Conservation (phyloP, 768 basidiomycete genomes). For the Chalciporus sphaerocephalus region DNA sequence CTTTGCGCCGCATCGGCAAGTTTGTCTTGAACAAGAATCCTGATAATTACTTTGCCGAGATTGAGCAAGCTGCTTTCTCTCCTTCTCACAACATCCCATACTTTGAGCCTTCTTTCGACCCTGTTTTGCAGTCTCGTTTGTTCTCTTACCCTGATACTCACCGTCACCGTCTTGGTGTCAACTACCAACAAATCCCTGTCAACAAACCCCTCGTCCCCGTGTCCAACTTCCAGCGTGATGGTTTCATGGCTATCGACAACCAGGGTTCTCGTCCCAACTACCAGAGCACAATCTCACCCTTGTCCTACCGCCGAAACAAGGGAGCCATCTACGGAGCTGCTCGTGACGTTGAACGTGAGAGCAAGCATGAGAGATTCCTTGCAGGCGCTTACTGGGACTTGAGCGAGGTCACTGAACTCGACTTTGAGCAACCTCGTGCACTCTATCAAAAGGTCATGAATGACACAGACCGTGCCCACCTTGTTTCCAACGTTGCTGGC, state of each 20-base stretch:
- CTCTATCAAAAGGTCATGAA: constrained; percentile 67
- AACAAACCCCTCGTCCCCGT: constrained; percentile 73
- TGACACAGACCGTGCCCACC: constrained; percentile 54
- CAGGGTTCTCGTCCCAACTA: constrained; percentile 89
- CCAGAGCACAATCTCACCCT: constrained; percentile 69
- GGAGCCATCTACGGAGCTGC: constrained; percentile 41
- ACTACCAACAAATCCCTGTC: constrained; percentile 85
- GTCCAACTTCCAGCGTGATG: constrained; percentile 93
- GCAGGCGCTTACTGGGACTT: constrained; percentile 66
- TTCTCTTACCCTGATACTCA: constrained; percentile 94
- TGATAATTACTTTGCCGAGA: constrained; percentile 90
- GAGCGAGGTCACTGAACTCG: constrained; percentile 75
- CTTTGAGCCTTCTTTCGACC: constrained; percentile 87
- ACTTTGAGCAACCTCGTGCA: constrained; percentile 80
- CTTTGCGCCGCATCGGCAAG: constrained; percentile 85
- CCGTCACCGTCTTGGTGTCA: constrained; percentile 75
- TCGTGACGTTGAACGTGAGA: constrained; percentile 37
- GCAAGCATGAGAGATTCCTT: constrained; percentile 70
- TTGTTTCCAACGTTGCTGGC: constrained; percentile 62
- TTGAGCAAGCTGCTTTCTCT: constrained; percentile 88
- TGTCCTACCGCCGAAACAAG: constrained; percentile 54
- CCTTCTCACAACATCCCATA: constrained; percentile 87
- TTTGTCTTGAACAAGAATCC: constrained; percentile 75
- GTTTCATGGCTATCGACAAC: constrained; percentile 59
- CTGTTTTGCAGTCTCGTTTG: constrained; percentile 88